Evolutionary conservation across 2,329 filamentous ascomycete genomes (phyloP).

Genomic region (Trichoderma afroharzianum): DNA sequence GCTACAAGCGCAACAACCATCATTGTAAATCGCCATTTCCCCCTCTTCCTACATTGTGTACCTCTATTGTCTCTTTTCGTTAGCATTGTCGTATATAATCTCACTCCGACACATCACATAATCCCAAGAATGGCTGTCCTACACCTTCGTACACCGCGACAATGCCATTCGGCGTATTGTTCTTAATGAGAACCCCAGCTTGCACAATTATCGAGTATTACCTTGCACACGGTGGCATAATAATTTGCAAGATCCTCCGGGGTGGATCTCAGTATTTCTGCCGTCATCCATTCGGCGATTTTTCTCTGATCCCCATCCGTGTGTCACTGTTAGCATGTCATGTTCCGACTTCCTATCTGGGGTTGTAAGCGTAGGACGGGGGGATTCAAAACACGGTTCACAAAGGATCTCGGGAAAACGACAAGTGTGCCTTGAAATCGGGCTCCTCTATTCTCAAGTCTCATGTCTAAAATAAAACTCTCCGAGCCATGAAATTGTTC

Average conservation of each 20-base stretch:
- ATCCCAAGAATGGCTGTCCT: background rate
- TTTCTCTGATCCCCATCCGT: background rate
- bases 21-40: background rate
- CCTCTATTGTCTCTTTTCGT: background rate
- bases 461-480: conserved; percentile 11
- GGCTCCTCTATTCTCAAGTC: conserved; percentile 15
- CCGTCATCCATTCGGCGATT: background rate
- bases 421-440: background rate
- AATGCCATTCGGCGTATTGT: background rate
- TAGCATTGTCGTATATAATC: background rate
- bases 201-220: background rate
- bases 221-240: background rate
- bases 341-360: background rate
- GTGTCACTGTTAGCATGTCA: background rate
- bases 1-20: too few species aligned
- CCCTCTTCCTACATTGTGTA: background rate
- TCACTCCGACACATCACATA: background rate
- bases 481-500: background rate
- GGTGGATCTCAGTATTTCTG: background rate
- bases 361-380: background rate
- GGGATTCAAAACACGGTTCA: background rate
- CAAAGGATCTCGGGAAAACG: background rate
- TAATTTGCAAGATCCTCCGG: background rate
- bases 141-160: background rate
- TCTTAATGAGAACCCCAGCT: background rate